Evolutionary conservation across 2,329 filamentous ascomycete species (phyloP).

Genomic region (Epichloe typhina): DNA sequence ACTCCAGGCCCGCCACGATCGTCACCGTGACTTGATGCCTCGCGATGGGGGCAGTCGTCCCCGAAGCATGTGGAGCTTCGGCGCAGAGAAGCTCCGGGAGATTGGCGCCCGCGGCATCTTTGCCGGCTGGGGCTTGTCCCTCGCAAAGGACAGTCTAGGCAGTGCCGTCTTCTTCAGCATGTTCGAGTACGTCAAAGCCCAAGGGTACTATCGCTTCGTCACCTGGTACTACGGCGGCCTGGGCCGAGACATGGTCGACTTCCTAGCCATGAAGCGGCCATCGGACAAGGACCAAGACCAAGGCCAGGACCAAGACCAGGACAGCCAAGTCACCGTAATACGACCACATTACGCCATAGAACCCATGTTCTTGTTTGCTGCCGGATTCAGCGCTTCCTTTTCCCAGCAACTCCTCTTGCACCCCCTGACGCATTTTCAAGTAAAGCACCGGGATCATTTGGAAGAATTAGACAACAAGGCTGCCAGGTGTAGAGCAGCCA

Average conservation of each 20-base stretch:
- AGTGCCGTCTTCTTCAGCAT: constrained; percentile 60
- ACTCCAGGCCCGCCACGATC: constrained; percentile 54
- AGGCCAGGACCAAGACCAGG: constrained; percentile 6
- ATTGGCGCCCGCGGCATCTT: constrained; percentile 63
- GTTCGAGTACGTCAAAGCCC: constrained; percentile 66
- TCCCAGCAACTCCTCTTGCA: constrained; percentile 58
- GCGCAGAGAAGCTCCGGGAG: constrained; percentile 47
- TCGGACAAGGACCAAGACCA: constrained; percentile 9
- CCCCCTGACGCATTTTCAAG: constrained; percentile 56
- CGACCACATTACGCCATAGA: constrained; percentile 64
- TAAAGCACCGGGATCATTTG: constrained; percentile 59
- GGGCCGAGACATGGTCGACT: constrained; percentile 36
- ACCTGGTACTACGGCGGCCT: constrained; percentile 54
- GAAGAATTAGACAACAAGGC: constrained; percentile 56
- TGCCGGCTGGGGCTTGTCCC: constrained; percentile 56
- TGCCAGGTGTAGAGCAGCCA: constrained; percentile 27
- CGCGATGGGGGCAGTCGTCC: constrained; percentile 27
- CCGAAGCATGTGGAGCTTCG: constrained; percentile 62
- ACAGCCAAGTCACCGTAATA: constrained; percentile 35
- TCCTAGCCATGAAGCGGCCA: constrained; percentile 34
- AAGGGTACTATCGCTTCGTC: constrained; percentile 57
- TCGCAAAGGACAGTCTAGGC: constrained; percentile 57
- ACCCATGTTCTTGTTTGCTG: constrained; percentile 55
- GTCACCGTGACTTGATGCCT: constrained; percentile 37
- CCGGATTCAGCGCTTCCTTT: constrained; percentile 55